Percentiles rank a stretch among this genome's conserved stretches.
phyloP scores from a whole-genome alignment of 2,329 filamentous ascomycete species.

The Cadophora gregata region DNA sequence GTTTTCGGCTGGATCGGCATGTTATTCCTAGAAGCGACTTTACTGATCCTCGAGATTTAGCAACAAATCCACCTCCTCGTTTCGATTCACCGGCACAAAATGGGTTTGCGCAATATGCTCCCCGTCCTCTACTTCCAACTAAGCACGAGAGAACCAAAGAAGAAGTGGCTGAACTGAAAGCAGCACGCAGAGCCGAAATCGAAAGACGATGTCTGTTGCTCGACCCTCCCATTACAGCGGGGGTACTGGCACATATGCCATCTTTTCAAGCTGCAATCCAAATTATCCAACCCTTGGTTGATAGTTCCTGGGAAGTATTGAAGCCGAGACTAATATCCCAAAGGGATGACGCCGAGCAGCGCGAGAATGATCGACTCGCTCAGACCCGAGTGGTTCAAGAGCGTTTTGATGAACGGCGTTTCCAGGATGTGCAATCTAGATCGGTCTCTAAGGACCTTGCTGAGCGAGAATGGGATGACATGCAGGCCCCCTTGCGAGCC shows the following conservation, averaged over 20 bases:
- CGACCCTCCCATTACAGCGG: constrained; percentile 66
- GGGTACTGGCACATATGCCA: constrained; percentile 70
- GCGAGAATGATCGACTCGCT: constrained; percentile 51
- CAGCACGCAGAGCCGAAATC: constrained; percentile 70
- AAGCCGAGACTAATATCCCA: constrained; percentile 71
- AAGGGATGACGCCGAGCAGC: constrained; percentile 66
- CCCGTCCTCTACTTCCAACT: constrained; percentile 36
- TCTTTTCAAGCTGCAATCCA: constrained; percentile 77
- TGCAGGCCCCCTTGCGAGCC: constrained; percentile 70
- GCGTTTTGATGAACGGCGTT: constrained; percentile 42
- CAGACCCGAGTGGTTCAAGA: constrained; percentile 48
- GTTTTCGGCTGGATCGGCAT: not conserved
- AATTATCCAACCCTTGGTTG: constrained; percentile 70
- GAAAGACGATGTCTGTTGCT: constrained; percentile 71
- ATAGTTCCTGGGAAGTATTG: constrained; percentile 72
- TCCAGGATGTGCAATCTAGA: constrained; percentile 47
- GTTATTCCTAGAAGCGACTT: not conserved
- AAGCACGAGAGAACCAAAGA: constrained; percentile 61
- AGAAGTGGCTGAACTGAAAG: constrained; percentile 68
- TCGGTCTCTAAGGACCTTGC: constrained; percentile 60
- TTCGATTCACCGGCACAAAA: constrained; percentile 43
- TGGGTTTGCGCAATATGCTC: constrained; percentile 37
- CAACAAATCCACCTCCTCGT: constrained; percentile 35
- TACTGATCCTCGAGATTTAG: constrained; percentile 24
- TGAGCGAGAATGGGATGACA: constrained; percentile 74